Percentiles rank a stretch among this genome's conserved stretches.
These are phyloP conservation scores for Pythium oligandrum DNA, from an alignment of 352 stramenopile genomes.

Conservation along the genomic window DNA sequence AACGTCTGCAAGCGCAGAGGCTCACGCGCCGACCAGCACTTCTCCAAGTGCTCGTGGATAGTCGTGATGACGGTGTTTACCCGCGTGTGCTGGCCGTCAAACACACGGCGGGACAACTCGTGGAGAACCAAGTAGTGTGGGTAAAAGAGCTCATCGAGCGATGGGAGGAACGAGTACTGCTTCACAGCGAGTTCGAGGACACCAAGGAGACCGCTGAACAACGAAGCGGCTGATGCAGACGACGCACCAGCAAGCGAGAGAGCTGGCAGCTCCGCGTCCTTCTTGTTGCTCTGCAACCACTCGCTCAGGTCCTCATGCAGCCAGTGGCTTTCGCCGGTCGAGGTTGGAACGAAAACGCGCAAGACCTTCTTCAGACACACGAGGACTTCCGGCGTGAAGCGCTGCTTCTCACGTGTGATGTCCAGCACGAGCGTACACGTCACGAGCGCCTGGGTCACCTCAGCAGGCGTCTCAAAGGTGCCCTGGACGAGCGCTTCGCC, in stretches of 20 bases:
- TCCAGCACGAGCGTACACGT: constrained; percentile 58
- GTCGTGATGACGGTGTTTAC: constrained; percentile 41
- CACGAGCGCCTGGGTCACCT: constrained; percentile 84
- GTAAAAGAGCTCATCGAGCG: constrained; percentile 75
- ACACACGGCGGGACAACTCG: constrained; percentile 39
- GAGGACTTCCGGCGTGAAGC: constrained; percentile 86
- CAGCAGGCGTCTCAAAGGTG: constrained; percentile 54
- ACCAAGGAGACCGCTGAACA: constrained; percentile 41
- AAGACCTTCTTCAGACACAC: constrained; percentile 46
- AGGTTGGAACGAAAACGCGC: constrained; percentile 34
- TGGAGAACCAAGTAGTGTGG: constrained; percentile 66
- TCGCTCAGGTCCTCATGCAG: constrained; percentile 41
- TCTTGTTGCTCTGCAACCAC: constrained; percentile 18
- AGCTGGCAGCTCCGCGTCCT: constrained; percentile 25
- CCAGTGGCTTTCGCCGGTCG: constrained; percentile 28
- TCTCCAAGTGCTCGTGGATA: constrained; percentile 40
- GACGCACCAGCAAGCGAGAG: constrained; percentile 36
- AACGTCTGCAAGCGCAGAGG: constrained; percentile 79
- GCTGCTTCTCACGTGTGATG: constrained; percentile 84
- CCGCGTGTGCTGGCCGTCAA: constrained; percentile 21
- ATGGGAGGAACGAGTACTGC: constrained; percentile 62
- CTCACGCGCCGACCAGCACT: constrained; percentile 38
- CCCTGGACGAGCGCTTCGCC: constrained; percentile 86
- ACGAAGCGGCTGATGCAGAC: constrained; percentile 33
- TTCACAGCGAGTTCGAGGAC: constrained; percentile 36